Base-by-base conservation (phyloP, 768 basidiomycete species). In the Leccinum subgranulosum region DNA sequence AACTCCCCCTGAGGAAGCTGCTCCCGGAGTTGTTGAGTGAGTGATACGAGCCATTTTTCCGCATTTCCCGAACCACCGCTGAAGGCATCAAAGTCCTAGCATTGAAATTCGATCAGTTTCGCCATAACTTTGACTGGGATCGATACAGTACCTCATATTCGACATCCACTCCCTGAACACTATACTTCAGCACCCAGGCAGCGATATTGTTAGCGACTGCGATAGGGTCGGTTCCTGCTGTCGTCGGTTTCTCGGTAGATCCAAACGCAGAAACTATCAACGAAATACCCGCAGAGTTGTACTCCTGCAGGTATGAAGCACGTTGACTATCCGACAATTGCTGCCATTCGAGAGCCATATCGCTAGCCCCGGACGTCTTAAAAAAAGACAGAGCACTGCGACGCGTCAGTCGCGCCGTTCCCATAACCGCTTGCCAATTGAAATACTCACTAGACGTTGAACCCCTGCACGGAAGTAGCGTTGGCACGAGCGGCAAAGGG, bases 81-180 rank as follows among this genome's bases (percentile, higher is more conserved):
- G 23, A 65, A 64, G n/a, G 86, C 85, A 61, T 74, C 71, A 63
- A 87, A 86, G 62, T 88, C 87, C 83, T 86, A 55, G 10, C 11
- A n/a, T 4, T 11, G 2, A n/a, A 34, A 6, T 6, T 6, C 1
- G 36, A 19, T 51, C 12, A 49, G 19, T 21, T 8, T 5, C 14
- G 31, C 3, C 14, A 4, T 25, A 25, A 25, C 25, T 4, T 25
- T 4, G 25, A 25, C 25, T 1, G 3, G 25, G 25, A 51, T 7
- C 11, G 19, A 17, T 29, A 6, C 4, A 39, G 6, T 41, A 73
- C 75, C 60, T 79, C 82, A 43, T 82, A 83, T 64, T 83, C 81
- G 49, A 83, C 69, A 52, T 83, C 82, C 4, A 82, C 76, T 39
- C 82, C 82, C 51, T 83, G 78, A 43, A 83, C 55, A 33, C 67